phyloP scores from a whole-genome alignment of 371 early-diverging fungal genomes.

The Massospora cicadina region DNA sequence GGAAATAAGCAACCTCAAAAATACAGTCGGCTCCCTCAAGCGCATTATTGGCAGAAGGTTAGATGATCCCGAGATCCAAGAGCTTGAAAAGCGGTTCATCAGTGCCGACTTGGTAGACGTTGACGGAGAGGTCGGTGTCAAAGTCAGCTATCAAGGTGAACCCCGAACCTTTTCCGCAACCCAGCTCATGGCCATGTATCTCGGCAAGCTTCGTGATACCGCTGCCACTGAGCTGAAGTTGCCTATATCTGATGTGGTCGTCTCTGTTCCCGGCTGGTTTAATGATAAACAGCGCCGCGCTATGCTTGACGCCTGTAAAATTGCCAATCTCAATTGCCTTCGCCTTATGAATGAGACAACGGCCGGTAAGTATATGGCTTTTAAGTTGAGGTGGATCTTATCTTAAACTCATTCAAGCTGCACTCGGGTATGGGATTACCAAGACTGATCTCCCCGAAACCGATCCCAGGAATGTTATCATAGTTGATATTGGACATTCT shows the following conservation, averaged over 20 bases:
- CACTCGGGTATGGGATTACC: slow-evolving; percentile 94
- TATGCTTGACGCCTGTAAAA: slow-evolving; percentile 69
- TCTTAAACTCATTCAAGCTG: no score
- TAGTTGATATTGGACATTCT: slow-evolving; percentile 92
- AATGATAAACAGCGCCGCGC: slow-evolving; percentile 85
- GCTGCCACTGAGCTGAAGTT: slow-evolving; percentile 64
- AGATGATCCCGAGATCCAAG: slow-evolving; percentile 71
- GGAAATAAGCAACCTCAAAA: slow-evolving; percentile 89
- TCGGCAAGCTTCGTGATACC: slow-evolving; percentile 78
- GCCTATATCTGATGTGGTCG: slow-evolving; percentile 81
- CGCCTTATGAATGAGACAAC: slow-evolving; percentile 86
- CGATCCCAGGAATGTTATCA: slow-evolving; percentile 78
- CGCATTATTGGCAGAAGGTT: slow-evolving; percentile 89
- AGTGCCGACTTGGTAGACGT: slow-evolving; percentile 63
- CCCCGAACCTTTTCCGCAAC: slow-evolving; percentile 60
- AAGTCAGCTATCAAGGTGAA: slow-evolving; percentile 67
- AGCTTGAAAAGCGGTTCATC: slow-evolving; percentile 61
- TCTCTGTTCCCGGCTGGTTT: slow-evolving; percentile 90
- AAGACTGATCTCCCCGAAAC: slow-evolving; percentile 91
- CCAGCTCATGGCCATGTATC: slow-evolving; percentile 87
- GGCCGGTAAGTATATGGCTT: slow-evolving; percentile 35
- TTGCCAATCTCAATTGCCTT: slow-evolving; percentile 85
- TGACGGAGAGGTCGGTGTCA: slow-evolving; percentile 69
- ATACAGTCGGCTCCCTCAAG: slow-evolving; percentile 87
- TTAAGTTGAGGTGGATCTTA: background rate